Evolutionary conservation across 2,329 filamentous ascomycete genomes (phyloP).

Genomic region (Hypomyces rosellus): DNA sequence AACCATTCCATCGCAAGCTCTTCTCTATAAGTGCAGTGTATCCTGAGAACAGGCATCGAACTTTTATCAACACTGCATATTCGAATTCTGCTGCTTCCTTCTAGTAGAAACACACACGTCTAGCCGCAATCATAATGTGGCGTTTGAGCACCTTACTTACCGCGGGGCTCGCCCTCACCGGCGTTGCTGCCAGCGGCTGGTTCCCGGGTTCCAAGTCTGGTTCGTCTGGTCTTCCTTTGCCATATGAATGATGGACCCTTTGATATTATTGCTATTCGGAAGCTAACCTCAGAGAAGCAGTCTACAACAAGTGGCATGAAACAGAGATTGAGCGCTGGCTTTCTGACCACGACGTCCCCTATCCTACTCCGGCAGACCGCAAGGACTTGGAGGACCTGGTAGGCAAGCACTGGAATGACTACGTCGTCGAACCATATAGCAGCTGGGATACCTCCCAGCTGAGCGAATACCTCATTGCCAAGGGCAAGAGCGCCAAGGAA

Average conservation of each 20-base stretch:
- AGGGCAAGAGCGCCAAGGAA: slow-evolving; percentile 64
- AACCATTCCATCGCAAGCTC: background rate
- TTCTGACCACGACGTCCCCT: slow-evolving; percentile 82
- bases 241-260: background rate
- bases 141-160: slow-evolving; percentile 65
- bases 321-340: slow-evolving; percentile 97
- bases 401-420: slow-evolving; percentile 79
- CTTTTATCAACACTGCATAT: no score
- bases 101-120: background rate
- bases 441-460: slow-evolving; percentile 69
- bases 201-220: slow-evolving; percentile 69
- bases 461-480: slow-evolving; percentile 58
- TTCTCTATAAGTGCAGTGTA: background rate
- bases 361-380: slow-evolving; percentile 84
- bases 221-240: slow-evolving; percentile 37
- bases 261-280: background rate
- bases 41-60: background rate
- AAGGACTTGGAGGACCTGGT: slow-evolving; percentile 92
- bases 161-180: slow-evolving; percentile 65
- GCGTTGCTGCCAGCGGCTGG: slow-evolving; percentile 70
- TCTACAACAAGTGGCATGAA: slow-evolving; percentile 98
- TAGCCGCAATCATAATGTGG: slow-evolving; percentile 57
- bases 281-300: slow-evolving; percentile 40
- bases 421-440: slow-evolving; percentile 68
- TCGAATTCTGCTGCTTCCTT: no score